These are phyloP conservation scores for Aureobasidium pullulans DNA, from an alignment of 2,329 filamentous ascomycete genomes.

Conservation along the genomic window DNA sequence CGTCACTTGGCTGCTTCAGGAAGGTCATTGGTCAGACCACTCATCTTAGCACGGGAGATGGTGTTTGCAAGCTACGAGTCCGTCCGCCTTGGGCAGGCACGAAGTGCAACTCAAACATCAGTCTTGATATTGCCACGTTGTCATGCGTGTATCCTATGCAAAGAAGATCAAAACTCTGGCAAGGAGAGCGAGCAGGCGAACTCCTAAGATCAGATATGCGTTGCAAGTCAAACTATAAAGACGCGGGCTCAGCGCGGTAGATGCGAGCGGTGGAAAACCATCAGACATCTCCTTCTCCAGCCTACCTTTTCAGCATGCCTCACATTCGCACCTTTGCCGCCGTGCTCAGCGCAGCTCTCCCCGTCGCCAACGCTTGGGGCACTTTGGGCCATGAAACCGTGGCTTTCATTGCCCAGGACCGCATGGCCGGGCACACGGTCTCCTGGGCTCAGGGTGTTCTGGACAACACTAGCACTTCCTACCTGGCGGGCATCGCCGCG, in stretches of 20 bases:
- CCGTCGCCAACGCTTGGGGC: slow-evolving; percentile 40
- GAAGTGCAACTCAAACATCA: neutral
- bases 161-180: too few species aligned
- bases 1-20: neutral
- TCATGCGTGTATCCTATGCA: too few species aligned
- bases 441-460: slow-evolving; percentile 40
- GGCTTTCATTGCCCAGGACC: slow-evolving; percentile 47
- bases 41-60: neutral
- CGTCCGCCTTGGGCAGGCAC: neutral
- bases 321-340: neutral
- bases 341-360: slow-evolving; percentile 15
- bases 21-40: neutral
- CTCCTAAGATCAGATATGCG: too few species aligned
- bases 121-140: neutral
- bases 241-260: too few species aligned
- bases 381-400: slow-evolving; percentile 47
- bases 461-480: slow-evolving; percentile 35
- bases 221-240: too few species aligned
- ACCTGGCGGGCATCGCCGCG: slow-evolving; percentile 45
- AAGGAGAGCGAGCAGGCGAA: too few species aligned
- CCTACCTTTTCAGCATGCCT: neutral
- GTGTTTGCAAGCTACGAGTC: too few species aligned
- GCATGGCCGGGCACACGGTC: slow-evolving; percentile 36
- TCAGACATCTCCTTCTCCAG: too few species aligned
- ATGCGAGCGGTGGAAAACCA: too few species aligned